phyloP scores from a whole-genome alignment of 495 filamentous ascomycete genomes.

The Extremus antarcticus region DNA sequence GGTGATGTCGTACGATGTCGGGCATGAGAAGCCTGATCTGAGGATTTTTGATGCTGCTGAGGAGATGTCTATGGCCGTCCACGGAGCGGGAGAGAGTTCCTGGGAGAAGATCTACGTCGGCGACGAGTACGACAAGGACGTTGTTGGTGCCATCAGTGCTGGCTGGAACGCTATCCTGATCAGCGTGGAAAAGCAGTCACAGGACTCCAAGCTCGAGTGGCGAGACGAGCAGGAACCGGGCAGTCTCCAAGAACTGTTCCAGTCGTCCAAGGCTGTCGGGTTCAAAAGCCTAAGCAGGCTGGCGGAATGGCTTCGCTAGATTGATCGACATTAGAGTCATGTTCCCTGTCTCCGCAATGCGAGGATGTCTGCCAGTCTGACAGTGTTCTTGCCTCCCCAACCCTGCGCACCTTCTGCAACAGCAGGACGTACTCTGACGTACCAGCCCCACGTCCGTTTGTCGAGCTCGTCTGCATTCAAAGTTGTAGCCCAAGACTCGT shows the following conservation, averaged over 20 bases:
- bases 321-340: background rate
- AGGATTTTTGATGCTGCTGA: slow-evolving; percentile 54
- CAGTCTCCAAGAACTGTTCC: background rate
- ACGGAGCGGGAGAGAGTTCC: slow-evolving; percentile 6
- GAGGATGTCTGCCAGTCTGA: slow-evolving; percentile 56
- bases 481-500: slow-evolving; percentile 53
- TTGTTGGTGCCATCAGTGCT: slow-evolving; percentile 44
- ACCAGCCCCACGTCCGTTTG: slow-evolving; percentile 68
- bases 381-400: slow-evolving; percentile 68
- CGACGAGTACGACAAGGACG: slow-evolving; percentile 56
- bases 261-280: background rate
- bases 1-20: slow-evolving; percentile 64
- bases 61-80: slow-evolving; percentile 23
- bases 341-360: slow-evolving; percentile 38
- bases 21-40: slow-evolving; percentile 52
- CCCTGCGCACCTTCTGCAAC: slow-evolving; percentile 60
- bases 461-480: slow-evolving; percentile 55
- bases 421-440: slow-evolving; percentile 59
- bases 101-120: slow-evolving; percentile 55
- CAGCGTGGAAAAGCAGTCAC: slow-evolving; percentile 26
- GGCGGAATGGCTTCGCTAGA: background rate
- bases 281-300: background rate
- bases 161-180: slow-evolving; percentile 54
- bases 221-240: background rate
- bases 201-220: background rate